Evolutionary conservation across 2,329 filamentous ascomycete species (phyloP), one percentile per base, ranked within the genome.

Genomic region (Fonsecaea erecta): DNA sequence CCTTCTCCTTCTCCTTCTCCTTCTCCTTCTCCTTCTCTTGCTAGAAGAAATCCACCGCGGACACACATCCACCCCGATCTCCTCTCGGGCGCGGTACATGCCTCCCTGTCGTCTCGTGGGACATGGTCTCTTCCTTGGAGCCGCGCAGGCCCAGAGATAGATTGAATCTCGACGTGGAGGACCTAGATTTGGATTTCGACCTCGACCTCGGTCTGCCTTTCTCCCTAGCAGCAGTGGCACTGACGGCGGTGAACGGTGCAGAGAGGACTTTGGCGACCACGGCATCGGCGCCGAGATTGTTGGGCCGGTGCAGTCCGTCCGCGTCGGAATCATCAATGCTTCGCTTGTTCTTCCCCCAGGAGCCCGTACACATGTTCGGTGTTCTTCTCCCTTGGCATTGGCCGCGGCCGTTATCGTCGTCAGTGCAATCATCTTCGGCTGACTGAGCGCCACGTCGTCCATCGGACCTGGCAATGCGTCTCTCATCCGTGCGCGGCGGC

Each of bases 11-110:
- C n/a, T n/a, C n/a, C n/a, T n/a, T n/a, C n/a, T n/a, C n/a, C n/a
- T n/a, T n/a, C n/a, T n/a, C n/a, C n/a, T n/a, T n/a, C n/a, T n/a
- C n/a, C n/a, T n/a, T n/a, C n/a, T n/a, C n/a, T n/a, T n/a, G n/a
- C n/a, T 34, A 66, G 37, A 66, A 66, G 61, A 68, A 66, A 32
- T 66, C 58, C 14, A 43, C 52, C 14, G 60, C 40, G 4, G 3
- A 18, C 14, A 68, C 52, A 53, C 30, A 57, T 48, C 52, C 52
- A 26, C 66, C 66, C 12, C 26, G 54, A 14, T 60, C 52, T 6
- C 66, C 66, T 40, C 21, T 63, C 3, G 63, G 63, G 32, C 63
- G 63, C 18, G 63, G 40, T 12, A 66, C 53, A 43, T 66, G 66
- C 18, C 58, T 64, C 24, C 37, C 28, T n/a, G 21, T 16, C 12